Evolutionary conservation across 2,329 filamentous ascomycete genomes (phyloP).

Genomic region (Cadophora sp.): DNA sequence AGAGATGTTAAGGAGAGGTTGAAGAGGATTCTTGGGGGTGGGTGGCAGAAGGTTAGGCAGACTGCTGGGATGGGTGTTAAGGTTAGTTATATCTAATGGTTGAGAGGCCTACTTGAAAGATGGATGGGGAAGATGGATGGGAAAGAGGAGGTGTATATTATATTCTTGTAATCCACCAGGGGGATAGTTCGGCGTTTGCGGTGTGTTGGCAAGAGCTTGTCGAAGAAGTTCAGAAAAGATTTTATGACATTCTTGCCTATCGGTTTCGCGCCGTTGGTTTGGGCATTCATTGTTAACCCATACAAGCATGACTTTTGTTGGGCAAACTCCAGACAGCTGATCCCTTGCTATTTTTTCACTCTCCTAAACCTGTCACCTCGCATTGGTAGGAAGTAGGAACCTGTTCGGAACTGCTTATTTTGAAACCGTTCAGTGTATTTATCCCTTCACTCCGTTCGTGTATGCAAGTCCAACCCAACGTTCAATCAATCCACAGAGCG

Average conservation of each 20-base stretch:
- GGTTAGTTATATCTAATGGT: constrained; percentile 85
- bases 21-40: constrained; percentile 68
- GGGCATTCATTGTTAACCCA: not conserved
- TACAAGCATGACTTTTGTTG: not conserved
- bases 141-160: constrained; percentile 20
- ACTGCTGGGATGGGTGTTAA: constrained; percentile 95
- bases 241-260: not conserved
- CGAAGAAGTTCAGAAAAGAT: not conserved
- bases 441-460: not conserved
- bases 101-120: not conserved
- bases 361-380: too few species aligned
- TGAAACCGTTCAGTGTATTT: not conserved
- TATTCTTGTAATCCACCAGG: constrained; percentile 16
- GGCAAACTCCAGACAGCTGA: too few species aligned
- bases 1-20: constrained; percentile 78
- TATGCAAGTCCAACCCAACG: not conserved
- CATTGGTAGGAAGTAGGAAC: too few species aligned
- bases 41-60: constrained; percentile 60
- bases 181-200: constrained; percentile 2
- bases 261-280: not conserved
- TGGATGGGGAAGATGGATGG: not conserved
- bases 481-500: not conserved
- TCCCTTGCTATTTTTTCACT: too few species aligned
- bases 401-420: not conserved
- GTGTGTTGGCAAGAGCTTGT: not conserved